Evolutionary conservation across 2,329 filamentous ascomycete species (phyloP), one percentile per base, ranked within the genome.

Genomic region (Lachnellula subtilissima): DNA sequence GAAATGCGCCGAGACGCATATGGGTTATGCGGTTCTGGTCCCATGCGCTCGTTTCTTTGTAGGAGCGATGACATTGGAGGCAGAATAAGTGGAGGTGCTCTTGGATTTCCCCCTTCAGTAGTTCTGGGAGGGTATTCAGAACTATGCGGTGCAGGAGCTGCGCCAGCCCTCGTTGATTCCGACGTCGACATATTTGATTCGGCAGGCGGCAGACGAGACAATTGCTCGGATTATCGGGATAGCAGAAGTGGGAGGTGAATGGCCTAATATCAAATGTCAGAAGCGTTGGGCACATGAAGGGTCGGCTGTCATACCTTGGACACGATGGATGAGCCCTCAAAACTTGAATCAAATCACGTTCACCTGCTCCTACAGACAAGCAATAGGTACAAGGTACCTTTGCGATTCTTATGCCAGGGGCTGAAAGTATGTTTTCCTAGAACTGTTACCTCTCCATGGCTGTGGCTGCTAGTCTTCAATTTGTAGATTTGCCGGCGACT

Each of bases 41-140:
- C 42, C 15, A 28, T 51, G 28, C 52, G 54, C 25, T 60, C 54
- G 23, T 53, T 57, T 46, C 56, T 61, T 25, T 51, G 51, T 48
- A 64, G 46, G 1, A 65, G 52, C 14, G 61, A 62, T 32, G 63
- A 61, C 63, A 64, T 65, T 7, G 63, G 58, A 14, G 63, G 63
- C 14, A 65, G 49, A 1, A 54, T 54, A 4, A 55, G 56, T 17
- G 45, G 50, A 48, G 60, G 51, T 32, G 45, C 19, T 40, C 50
- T 56, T 22, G 46, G 23, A 19, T 28, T 25, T n/a, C 37, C 22
- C 47, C 28, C 50, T 15, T 55, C 48, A 37, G n/a, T 40, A 17
- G 37, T 32, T 48, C 48, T 36, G 28, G 43, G 52, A 37, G 53
- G 53, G 23, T 55, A 48, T 42, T 42, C n/a, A 23, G 52, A 48